Percentiles rank a stretch among this genome's conserved stretches.
These are phyloP conservation scores for Annona squamosa DNA, from an alignment of 164 flowering plant species.

Conservation along the genomic window DNA sequence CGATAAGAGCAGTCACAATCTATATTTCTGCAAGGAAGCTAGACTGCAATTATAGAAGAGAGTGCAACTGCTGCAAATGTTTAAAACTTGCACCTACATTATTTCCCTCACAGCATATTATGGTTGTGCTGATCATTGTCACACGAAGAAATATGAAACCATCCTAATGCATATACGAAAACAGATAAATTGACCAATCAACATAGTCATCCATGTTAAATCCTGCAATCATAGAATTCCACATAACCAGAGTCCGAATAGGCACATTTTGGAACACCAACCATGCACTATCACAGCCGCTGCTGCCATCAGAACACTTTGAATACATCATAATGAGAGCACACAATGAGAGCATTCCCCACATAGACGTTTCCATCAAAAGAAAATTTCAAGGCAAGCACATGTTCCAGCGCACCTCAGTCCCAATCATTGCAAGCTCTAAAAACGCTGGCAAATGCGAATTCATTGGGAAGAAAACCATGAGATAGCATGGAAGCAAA, in stretches of 20 bases:
- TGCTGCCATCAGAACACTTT: slow-evolving; percentile 18
- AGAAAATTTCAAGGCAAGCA: slow-evolving; percentile 42
- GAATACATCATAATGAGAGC: slow-evolving; percentile 68
- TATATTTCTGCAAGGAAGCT: slow-evolving; percentile 36
- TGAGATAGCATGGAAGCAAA: slow-evolving; percentile 38
- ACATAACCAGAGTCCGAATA: slow-evolving; percentile 40
- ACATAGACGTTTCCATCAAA: slow-evolving; percentile 48
- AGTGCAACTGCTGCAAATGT: slow-evolving; percentile 44
- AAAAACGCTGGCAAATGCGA: slow-evolving; percentile 49
- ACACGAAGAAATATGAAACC: slow-evolving; percentile 55
- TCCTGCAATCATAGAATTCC: slow-evolving; percentile 74
- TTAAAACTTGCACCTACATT: slow-evolving; percentile 10
- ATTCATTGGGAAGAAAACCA: slow-evolving; percentile 54
- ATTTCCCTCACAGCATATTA: slow-evolving; percentile 19
- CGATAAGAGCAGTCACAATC: slow-evolving; percentile 53
- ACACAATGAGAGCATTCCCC: slow-evolving; percentile 72
- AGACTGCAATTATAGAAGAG: slow-evolving; percentile 35
- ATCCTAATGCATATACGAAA: slow-evolving; percentile 34
- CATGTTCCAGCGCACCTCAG: slow-evolving; percentile 61
- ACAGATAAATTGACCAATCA: slow-evolving; percentile 29
- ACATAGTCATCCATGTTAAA: slow-evolving; percentile 28
- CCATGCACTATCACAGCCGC: slow-evolving; percentile 37
- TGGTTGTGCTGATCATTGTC: slow-evolving; percentile 41
- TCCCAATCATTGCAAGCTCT: slow-evolving; percentile 20
- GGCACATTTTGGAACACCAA: slow-evolving; percentile 40